Evolutionary conservation across 768 basidiomycete species (phyloP).

Genomic region (Lentinula edodes): DNA sequence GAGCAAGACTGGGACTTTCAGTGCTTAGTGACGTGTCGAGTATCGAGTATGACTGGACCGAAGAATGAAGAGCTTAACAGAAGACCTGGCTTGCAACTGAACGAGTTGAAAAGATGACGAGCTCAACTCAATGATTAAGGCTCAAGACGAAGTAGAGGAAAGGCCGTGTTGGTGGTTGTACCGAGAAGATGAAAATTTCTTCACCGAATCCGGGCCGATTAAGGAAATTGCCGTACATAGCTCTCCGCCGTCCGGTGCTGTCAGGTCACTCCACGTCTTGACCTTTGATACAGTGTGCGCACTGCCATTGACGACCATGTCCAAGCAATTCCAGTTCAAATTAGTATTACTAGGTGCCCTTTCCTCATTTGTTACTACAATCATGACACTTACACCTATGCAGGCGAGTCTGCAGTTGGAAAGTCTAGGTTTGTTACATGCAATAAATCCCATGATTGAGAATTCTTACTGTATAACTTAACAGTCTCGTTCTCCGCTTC

Average conservation of each 20-base stretch:
- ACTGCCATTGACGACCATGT: constrained; percentile 49
- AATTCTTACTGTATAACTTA: constrained; percentile 8
- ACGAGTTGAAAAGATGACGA: constrained; percentile 8
- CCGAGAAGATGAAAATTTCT: constrained; percentile 4
- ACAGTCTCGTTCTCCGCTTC: constrained; percentile 88
- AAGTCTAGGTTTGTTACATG: constrained; percentile 70
- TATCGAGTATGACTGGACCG: constrained; percentile 10
- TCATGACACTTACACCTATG: constrained; percentile 1
- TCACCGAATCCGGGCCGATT: background rate
- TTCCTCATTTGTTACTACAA: constrained; percentile 8
- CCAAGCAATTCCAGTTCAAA: constrained; percentile 92
- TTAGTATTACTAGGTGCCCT: constrained; percentile 85
- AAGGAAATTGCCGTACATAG: background rate
- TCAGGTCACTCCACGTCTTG: background rate
- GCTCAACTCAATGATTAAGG: constrained; percentile 19
- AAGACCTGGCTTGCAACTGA: background rate
- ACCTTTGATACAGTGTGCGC: background rate
- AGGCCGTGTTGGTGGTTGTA: constrained; percentile 10
- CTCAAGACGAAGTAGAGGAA: constrained; percentile 1
- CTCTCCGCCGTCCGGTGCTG: background rate
- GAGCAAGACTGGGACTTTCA: constrained; percentile 15
- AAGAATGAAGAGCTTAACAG: constrained; percentile 20
- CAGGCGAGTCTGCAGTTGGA: constrained; percentile 96
- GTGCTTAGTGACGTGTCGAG: constrained; percentile 10
- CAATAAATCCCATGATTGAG: background rate